These are phyloP conservation scores for Adansonia rubrostipa DNA, from an alignment of 441 rosid species.

Conservation along the genomic window DNA sequence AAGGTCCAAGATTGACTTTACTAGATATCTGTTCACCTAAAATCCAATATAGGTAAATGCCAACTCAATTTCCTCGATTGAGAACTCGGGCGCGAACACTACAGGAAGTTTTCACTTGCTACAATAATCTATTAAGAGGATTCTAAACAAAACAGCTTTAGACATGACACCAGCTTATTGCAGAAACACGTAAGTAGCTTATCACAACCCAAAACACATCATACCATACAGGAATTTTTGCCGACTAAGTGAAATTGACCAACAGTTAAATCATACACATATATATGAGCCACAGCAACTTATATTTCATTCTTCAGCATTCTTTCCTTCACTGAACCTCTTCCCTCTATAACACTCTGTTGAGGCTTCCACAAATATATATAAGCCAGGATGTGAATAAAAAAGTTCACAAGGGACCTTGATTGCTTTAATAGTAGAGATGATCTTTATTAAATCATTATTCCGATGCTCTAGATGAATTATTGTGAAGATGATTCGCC, in stretches of 20 bases:
- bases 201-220: neutral
- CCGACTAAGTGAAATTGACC: no score
- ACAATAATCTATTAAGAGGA: neutral
- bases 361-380: neutral
- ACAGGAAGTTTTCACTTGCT: constrained; percentile 5
- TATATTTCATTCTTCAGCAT: neutral
- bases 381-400: neutral
- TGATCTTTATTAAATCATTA: neutral
- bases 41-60: constrained; percentile 16
- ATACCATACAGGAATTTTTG: neutral
- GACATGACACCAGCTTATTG: neutral
- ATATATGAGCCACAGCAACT: neutral
- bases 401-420: neutral
- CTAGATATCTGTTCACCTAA: neutral
- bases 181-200: neutral
- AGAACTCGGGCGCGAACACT: neutral
- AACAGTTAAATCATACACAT: neutral
- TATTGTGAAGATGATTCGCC: neutral
- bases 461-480: neutral
- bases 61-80: neutral
- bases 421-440: neutral
- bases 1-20: constrained; percentile 1
- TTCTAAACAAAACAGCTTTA: neutral
- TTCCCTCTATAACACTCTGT: neutral
- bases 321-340: constrained; percentile 3